Base-by-base conservation (phyloP, 2,329 filamentous ascomycete species). In the Sporothrix mexicana region DNA sequence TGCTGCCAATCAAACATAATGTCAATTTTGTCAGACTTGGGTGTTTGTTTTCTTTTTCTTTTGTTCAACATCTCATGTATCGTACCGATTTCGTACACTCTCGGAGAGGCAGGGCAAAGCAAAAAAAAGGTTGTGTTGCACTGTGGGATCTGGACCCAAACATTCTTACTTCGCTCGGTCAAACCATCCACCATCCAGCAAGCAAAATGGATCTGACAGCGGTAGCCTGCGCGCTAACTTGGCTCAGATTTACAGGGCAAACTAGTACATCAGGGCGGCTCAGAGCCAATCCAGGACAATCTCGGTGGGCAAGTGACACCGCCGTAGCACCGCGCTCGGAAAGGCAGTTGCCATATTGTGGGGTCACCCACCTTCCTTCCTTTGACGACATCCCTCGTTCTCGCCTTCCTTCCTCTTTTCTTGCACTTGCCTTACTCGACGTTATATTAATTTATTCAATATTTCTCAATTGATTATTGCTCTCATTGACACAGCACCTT, bases 321-420 rank as follows among this genome's bases (percentile, higher is more conserved):
- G 30, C 30, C 30, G 30, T 36, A 36, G 30, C 30, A 36, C 30
- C 49, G 15, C 49, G 25, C 25, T 17, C 55, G 25, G 57, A 61
- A 41, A 61, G 57, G 57, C 25, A 36, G 25, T 61, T 61, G 13
- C 57, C 57, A 41, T 12, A 61, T 61, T 61, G 30, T 41, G 57
- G 57, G 57, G 57, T 61, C 30, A 41, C 25, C 57, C n/a, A 13
- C 13, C 13, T 17, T 57, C 55, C 55, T 30, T 36, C 55, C 30
- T 36, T 36, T 36, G 30, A 36, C 30, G 30, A 51, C 49, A 15
- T 51, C 13, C 57, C 57, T 61, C 55, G 23, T 59, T 36, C 55
- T 55, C 30, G 30, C 51, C 51, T 53, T 53, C 51, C 51, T 55
- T 55, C 53, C 15, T n/a, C 15, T 17, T 7, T 17, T 51, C 49